A percentile compares a stretch with the other conserved stretches of the same genome.
Conservation (phyloP, 495 filamentous ascomycete genomes). For the Aspergillus coremiiformis region DNA sequence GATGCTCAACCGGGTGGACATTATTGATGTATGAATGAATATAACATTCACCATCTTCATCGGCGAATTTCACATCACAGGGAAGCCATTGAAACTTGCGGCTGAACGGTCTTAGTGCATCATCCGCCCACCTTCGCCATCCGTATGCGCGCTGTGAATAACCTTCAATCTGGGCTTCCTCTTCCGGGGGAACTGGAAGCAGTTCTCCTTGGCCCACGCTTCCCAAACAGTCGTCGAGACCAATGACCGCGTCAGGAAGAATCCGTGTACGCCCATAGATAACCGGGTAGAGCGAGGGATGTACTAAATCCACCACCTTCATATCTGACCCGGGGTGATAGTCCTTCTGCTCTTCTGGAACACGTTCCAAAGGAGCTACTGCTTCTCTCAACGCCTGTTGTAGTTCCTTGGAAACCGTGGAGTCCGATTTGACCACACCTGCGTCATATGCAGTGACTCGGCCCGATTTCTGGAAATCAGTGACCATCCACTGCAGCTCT, state of each 20-base stretch:
- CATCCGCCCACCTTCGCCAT: conserved; percentile 1
- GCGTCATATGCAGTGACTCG: conserved; percentile 23
- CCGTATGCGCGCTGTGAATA: neutral
- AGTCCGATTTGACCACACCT: conserved; percentile 34
- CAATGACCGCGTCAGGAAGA: conserved; percentile 30
- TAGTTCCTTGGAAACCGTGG: conserved; percentile 21
- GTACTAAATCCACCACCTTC: conserved; percentile 53
- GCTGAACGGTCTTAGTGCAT: conserved; percentile 4
- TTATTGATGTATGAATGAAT: conserved; percentile 55
- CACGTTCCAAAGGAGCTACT: conserved; percentile 33
- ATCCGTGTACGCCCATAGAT: conserved; percentile 46
- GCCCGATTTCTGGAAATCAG: conserved; percentile 21
- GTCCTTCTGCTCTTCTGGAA: conserved; percentile 43
- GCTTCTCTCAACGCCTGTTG: conserved; percentile 19
- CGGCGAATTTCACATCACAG: conserved; percentile 40
- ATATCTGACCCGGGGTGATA: conserved; percentile 50
- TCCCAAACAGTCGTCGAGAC: conserved; percentile 34
- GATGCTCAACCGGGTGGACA: conserved; percentile 42
- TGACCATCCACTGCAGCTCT: conserved; percentile 44
- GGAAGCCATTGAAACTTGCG: conserved; percentile 54
- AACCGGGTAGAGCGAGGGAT: conserved; percentile 56
- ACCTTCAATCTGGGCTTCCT: neutral
- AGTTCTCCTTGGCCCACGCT: conserved; percentile 35
- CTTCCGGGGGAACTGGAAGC: conserved; percentile 8
- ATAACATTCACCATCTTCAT: conserved; percentile 18